phyloP scores from a whole-genome alignment of 2,329 filamentous ascomycete genomes.

The Colletotrichum cordylinicola region DNA sequence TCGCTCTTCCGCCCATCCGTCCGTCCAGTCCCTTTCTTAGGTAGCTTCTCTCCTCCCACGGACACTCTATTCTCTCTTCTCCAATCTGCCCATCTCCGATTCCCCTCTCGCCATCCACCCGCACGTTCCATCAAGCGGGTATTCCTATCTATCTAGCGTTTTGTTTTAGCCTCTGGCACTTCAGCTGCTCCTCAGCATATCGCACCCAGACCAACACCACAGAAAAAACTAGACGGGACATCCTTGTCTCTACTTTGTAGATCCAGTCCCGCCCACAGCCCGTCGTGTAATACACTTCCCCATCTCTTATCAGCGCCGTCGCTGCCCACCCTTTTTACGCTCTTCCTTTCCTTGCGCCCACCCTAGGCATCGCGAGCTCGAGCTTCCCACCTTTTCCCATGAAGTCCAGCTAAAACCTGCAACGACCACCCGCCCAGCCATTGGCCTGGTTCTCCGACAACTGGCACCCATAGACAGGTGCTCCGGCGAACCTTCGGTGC shows the following conservation, averaged over 20 bases:
- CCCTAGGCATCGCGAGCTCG: background rate
- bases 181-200: background rate
- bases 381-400: slow-evolving; percentile 12
- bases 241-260: slow-evolving; percentile 15
- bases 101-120: background rate
- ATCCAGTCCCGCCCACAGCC: slow-evolving; percentile 9
- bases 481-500: background rate
- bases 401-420: slow-evolving; percentile 4
- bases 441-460: slow-evolving; percentile 3
- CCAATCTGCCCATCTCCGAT: background rate
- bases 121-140: background rate
- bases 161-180: background rate
- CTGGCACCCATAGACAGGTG: slow-evolving; percentile 3
- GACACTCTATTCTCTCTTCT: background rate
- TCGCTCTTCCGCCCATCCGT: background rate
- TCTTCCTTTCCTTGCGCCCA: background rate
- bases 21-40: background rate
- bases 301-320: slow-evolving; percentile 15
- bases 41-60: background rate
- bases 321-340: background rate
- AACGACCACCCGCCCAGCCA: background rate
- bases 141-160: background rate
- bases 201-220: background rate
- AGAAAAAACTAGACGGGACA: slow-evolving; percentile 13
- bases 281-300: slow-evolving; percentile 9